phyloP scores from a whole-genome alignment of 2,329 filamentous ascomycete genomes.

The Chrysoporthe puriensis region DNA sequence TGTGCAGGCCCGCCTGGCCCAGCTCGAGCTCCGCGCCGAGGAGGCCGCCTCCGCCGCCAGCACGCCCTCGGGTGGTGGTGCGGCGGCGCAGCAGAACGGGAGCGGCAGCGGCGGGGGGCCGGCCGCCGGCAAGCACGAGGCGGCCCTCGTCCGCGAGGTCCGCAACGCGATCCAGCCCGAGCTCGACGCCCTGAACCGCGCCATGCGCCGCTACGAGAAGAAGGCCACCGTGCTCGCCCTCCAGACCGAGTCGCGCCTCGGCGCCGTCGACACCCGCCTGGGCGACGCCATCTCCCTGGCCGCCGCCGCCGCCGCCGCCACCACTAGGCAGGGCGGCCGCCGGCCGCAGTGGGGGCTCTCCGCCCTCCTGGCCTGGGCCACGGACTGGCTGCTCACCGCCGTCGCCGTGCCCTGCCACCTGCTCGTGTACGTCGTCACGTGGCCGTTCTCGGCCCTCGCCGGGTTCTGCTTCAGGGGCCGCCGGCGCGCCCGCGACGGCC shows the following conservation, averaged over 20 bases:
- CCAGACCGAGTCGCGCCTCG: slow-evolving; percentile 76
- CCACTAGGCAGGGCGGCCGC: slow-evolving; percentile 41
- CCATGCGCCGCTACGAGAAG: slow-evolving; percentile 90
- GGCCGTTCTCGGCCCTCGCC: slow-evolving; percentile 47
- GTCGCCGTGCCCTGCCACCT: slow-evolving; percentile 49
- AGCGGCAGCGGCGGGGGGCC: slow-evolving; percentile 33
- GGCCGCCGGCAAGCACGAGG: slow-evolving; percentile 44
- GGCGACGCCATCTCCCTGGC: slow-evolving; percentile 82
- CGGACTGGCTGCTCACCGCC: slow-evolving; percentile 41
- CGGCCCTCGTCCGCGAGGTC: slow-evolving; percentile 58
- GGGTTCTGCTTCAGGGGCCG: slow-evolving; percentile 38
- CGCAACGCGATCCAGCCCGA: slow-evolving; percentile 74
- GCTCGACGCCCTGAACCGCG: slow-evolving; percentile 84
- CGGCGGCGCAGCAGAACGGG: slow-evolving; percentile 36
- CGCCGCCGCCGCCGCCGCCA: slow-evolving; percentile 69
- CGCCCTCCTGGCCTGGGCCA: slow-evolving; percentile 41
- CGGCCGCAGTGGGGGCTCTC: slow-evolving; percentile 36
- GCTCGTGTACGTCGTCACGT: slow-evolving; percentile 43
- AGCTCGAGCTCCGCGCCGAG: slow-evolving; percentile 63
- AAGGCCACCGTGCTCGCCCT: slow-evolving; percentile 75
- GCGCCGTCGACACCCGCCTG: slow-evolving; percentile 70
- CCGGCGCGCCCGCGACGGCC: slow-evolving; percentile 34
- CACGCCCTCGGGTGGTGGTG: too few relatives aligned
- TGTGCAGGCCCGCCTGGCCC: slow-evolving; percentile 67
- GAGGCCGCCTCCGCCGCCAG: slow-evolving; percentile 38